These are phyloP conservation scores for Mycena chlorophos DNA, from an alignment of 768 basidiomycete genomes.

Conservation along the genomic window DNA sequence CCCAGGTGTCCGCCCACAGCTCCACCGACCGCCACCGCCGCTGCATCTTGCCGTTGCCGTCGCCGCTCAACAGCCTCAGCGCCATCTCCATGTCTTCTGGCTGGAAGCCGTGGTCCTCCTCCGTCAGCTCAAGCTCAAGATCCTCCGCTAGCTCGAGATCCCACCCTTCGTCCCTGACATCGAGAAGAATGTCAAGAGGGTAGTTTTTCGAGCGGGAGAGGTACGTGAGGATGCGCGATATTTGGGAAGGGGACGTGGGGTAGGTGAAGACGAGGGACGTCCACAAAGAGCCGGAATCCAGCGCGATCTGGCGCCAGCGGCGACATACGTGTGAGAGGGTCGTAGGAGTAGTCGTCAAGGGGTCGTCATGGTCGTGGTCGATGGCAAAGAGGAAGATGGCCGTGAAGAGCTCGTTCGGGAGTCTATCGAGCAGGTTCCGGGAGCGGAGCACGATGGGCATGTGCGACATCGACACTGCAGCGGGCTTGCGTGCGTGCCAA, in stretches of 20 bases:
- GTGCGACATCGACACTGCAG: not conserved
- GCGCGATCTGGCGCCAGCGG: slow-evolving; percentile 50
- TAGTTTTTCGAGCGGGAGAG: slow-evolving; percentile 45
- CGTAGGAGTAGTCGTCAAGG: slow-evolving; percentile 22
- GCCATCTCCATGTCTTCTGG: slow-evolving; percentile 48
- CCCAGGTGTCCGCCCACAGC: slow-evolving; percentile 62
- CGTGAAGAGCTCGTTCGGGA: slow-evolving; percentile 38
- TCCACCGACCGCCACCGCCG: slow-evolving; percentile 50
- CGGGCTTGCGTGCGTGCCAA: not conserved
- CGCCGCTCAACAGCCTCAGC: slow-evolving; percentile 39
- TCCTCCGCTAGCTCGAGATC: slow-evolving; percentile 40
- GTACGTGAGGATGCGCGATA: slow-evolving; percentile 38
- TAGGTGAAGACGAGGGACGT: slow-evolving; percentile 46
- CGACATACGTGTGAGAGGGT: slow-evolving; percentile 50
- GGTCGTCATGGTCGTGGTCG: not conserved
- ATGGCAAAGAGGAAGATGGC: slow-evolving; percentile 35
- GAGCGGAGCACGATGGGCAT: not conserved
- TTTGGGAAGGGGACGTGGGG: slow-evolving; percentile 40
- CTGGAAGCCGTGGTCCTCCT: slow-evolving; percentile 45
- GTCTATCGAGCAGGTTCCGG: slow-evolving; percentile 22
- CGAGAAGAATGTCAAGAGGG: slow-evolving; percentile 54
- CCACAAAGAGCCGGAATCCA: slow-evolving; percentile 52
- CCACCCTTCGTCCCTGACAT: slow-evolving; percentile 64
- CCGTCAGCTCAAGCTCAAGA: slow-evolving; percentile 33
- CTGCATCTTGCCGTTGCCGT: slow-evolving; percentile 25